Conservation (phyloP, 768 basidiomycete genomes). For the Serendipita vermifera region DNA sequence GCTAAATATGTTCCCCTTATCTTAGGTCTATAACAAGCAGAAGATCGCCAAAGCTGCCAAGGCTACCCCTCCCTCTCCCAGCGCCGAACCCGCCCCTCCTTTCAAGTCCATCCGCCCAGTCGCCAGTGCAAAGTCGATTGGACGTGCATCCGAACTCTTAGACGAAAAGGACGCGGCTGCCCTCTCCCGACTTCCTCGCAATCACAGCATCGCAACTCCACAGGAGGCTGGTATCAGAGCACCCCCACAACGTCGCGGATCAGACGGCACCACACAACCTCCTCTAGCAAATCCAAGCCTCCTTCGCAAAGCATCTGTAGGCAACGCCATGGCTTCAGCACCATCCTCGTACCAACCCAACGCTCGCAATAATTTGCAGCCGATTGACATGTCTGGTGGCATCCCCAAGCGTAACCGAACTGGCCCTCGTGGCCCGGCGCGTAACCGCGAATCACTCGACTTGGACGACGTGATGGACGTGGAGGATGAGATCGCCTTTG, state of each 20-base stretch:
- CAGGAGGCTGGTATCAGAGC: neutral
- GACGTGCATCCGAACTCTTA: neutral
- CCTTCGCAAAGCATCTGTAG: constrained; percentile 10
- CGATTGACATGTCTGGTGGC: constrained; percentile 10
- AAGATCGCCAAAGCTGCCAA: constrained; percentile 28
- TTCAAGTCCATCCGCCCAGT: constrained; percentile 8
- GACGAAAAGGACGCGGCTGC: neutral
- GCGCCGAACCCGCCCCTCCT: constrained; percentile 8
- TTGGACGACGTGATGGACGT: constrained; percentile 58
- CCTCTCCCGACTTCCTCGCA: neutral
- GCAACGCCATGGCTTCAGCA: constrained; percentile 1
- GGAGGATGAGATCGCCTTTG: constrained; percentile 12
- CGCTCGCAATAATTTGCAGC: neutral
- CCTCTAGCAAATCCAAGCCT: constrained; percentile 1
- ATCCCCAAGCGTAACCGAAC: constrained; percentile 34
- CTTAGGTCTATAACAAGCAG: constrained; percentile 61
- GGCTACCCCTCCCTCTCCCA: constrained; percentile 11
- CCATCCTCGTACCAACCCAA: constrained; percentile 9
- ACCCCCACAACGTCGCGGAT: constrained; percentile 1
- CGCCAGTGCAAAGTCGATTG: constrained; percentile 6
- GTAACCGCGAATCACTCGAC: constrained; percentile 55
- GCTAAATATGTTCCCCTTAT: constrained; percentile 9
- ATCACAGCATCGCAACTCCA: constrained; percentile 5
- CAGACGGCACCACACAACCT: constrained; percentile 1
- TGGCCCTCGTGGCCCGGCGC: constrained; percentile 32